Base-by-base conservation (phyloP, 1,284 basidiomycete genomes). In the Volvariella volvacea region DNA sequence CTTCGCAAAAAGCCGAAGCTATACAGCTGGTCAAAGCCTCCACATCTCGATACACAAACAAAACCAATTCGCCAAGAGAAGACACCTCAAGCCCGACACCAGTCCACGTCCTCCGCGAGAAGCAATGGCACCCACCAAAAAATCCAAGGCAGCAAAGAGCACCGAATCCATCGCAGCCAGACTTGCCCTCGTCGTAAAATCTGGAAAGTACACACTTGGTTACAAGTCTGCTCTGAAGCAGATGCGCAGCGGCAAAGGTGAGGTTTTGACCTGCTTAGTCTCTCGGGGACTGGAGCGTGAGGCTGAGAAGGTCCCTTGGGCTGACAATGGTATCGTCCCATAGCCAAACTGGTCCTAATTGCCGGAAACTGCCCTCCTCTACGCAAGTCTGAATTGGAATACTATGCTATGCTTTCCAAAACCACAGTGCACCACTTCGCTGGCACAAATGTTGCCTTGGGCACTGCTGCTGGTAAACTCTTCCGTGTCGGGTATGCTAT, bases 351-450 rank as follows among this genome's bases (percentile, higher is more conserved):
- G 59, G 88, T 99, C 62, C 76, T 99, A 66, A 98, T 99, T 66
- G 93, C 95, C 61, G 94, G 92, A 59, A 99, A 99, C 79, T 97
- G 93, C 73, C 96, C 95, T 48, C 96, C 96, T 52, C 83, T 99
- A 55, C 91, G 96, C 71, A 97, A 97, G 72, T 97, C 94, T 48
- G 96, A 99, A 80, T 80, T 99, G 52, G 96, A 99, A 79, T 99
- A 99, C 80, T 99, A 99, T 69, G 96, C 96, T 74, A 99, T 99
- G 95, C 80, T 99, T 60, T 93, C 90, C 53, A 97, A 97, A 79
- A 97, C 94, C 49, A 82, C 85, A 51, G 93, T 97, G 43, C 94
- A 97, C 75, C 94, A 97, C 78, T 97, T 92, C 64, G 77, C 87
- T 58, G 95, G 95, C 58, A 92, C 92, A 56, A 99, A 99, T 68